These are phyloP conservation scores for Avicennia marina DNA, from an alignment of 257 asterid species.

Conservation along the genomic window DNA sequence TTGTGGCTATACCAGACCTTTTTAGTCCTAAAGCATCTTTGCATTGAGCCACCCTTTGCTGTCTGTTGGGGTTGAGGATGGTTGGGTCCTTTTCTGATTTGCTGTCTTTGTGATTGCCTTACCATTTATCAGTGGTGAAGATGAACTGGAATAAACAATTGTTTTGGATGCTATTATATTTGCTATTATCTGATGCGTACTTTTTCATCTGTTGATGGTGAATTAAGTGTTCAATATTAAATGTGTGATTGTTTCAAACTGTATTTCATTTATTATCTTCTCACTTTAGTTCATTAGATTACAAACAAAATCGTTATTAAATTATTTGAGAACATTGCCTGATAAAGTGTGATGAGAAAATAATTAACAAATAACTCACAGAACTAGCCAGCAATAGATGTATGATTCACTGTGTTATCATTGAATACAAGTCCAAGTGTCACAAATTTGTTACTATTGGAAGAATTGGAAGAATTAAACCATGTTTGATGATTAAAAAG, in stretches of 20 bases:
- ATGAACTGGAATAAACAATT: too few relatives aligned
- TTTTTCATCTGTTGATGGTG: too few relatives aligned
- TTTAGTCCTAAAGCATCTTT: background rate
- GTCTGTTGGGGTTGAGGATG: background rate
- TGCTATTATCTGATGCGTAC: too few relatives aligned
- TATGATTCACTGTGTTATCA: background rate
- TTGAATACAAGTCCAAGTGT: background rate
- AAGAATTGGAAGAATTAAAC: too few relatives aligned
- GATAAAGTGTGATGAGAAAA: too few relatives aligned
- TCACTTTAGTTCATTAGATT: background rate
- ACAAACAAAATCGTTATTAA: background rate
- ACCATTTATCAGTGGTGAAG: background rate
- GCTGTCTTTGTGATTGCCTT: background rate
- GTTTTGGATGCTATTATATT: too few relatives aligned
- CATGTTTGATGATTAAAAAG: too few relatives aligned
- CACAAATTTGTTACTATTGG: background rate
- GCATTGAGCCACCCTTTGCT: background rate
- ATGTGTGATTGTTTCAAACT: background rate
- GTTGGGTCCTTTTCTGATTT: background rate
- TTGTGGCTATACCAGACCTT: too few relatives aligned
- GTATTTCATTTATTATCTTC: background rate
- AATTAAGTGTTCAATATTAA: too few relatives aligned
- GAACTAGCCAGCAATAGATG: background rate
- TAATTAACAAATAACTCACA: background rate
- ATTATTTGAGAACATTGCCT: background rate